phyloP scores from a whole-genome alignment of 106 monocot species.

The Amphibolis antarctica region DNA sequence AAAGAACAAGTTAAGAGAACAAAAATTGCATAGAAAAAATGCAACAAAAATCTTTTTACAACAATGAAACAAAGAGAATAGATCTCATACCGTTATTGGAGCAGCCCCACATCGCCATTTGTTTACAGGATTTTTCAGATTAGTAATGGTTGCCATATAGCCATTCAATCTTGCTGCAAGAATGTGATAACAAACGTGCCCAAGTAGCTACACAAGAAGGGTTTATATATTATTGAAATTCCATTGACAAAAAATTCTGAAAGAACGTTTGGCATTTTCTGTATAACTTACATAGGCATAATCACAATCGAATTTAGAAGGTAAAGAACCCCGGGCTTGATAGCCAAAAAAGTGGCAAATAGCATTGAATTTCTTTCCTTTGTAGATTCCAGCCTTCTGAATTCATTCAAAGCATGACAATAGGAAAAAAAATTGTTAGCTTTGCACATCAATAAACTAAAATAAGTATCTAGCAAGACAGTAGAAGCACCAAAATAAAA shows the following conservation, averaged over 20 bases:
- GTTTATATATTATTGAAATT: not conserved
- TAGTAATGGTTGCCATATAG: constrained; percentile 83
- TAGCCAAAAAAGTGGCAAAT: constrained; percentile 95
- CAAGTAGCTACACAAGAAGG: constrained; percentile 43
- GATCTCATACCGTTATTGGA: constrained; percentile 51
- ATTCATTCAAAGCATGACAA: not conserved
- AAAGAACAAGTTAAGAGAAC: too few species aligned
- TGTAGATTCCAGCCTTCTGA: constrained; percentile 82
- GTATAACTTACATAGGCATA: constrained; percentile 67
- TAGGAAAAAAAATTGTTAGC: not conserved
- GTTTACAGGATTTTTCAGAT: constrained; percentile 66
- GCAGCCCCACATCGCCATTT: constrained; percentile 91
- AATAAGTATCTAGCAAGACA: not conserved
- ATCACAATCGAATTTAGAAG: constrained; percentile 92
- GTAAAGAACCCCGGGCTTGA: constrained; percentile 86
- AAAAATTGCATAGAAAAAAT: too few species aligned
- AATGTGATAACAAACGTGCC: constrained; percentile 80
- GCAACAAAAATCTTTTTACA: not conserved
- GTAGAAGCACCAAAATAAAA: not conserved
- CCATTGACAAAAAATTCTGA: not conserved
- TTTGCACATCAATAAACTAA: not conserved
- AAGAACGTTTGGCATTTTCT: not conserved
- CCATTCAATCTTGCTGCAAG: constrained; percentile 78
- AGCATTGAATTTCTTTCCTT: constrained; percentile 94
- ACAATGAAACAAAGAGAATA: not conserved